Base-by-base conservation (phyloP, 192 early-diverging fungal genomes). In the Backusella luteola region DNA sequence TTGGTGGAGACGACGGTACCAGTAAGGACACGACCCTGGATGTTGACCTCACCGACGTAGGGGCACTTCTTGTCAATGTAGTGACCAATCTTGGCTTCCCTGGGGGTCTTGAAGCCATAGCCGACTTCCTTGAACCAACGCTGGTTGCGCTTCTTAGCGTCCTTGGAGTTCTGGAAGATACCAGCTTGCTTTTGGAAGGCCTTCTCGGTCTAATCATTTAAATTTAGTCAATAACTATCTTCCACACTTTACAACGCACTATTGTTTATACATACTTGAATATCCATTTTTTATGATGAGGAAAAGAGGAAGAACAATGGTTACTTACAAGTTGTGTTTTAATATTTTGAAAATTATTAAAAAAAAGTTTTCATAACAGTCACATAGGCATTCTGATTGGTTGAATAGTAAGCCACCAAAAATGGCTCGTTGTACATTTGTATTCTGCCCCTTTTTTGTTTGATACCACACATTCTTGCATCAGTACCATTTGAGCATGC, bases 1-100 rank as follows among this genome's bases (percentile, higher is more conserved):
- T 97, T 98, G 90, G 87, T 93, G 77, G 95, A 96, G 75, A 90
- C 84, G 71, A 99, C 95, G 73, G 92, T 90, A 81, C 98, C 98
- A 69, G 91, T 92, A 69, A 99, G 86, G 86, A 99, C 97, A 84
- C 97, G 94, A 77, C 98, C 98, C 86, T 97, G 96, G 87, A 99
- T 98, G 83, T 92, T 93, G 56, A 82, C 95, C 85, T 93, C 90
- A 83, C 93, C 91, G 79, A 95, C 95, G 94, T 97, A 99, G 77
- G 98, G 98, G 90, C 98, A 99, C 94, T 99, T 99, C 91, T 97
- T 99, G 93, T 99, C 98, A 76, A 99, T 95, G 91, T 99, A 99
- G 88, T 88, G 90, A 77, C 98, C 98, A 83, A 92, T 91, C 85
- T 96, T 94, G 82, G 96, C 98, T 84, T 96, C 94, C 83, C 93